phyloP scores from a whole-genome alignment of 1,284 basidiomycete genomes.

The Malassezia yamatoensis region DNA sequence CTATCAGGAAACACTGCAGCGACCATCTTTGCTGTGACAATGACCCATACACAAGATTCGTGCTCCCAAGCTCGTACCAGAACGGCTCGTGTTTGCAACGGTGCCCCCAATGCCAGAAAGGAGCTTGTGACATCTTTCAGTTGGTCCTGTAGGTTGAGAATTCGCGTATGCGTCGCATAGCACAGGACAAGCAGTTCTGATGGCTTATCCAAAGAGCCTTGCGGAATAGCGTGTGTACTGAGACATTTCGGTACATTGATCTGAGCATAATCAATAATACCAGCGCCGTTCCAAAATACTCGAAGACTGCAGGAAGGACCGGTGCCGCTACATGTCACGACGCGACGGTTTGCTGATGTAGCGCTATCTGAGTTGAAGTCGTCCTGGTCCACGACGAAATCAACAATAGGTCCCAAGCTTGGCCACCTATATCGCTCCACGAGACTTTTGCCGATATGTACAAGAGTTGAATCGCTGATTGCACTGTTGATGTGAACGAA shows the following conservation, averaged over 20 bases:
- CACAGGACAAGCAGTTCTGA: neutral
- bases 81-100: neutral
- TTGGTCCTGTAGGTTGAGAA: neutral
- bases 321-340: slow-evolving; percentile 81
- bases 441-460: neutral
- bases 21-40: neutral
- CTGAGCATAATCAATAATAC: slow-evolving; percentile 58
- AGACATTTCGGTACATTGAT: slow-evolving; percentile 6
- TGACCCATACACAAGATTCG: neutral
- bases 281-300: slow-evolving; percentile 73
- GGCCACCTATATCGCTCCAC: slow-evolving; percentile 22
- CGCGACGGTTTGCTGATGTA: slow-evolving; percentile 56
- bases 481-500: slow-evolving; percentile 31
- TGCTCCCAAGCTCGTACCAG: neutral
- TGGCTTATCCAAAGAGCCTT: no score
- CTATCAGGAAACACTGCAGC: neutral
- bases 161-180: slow-evolving; percentile 1
- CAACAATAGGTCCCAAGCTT: slow-evolving; percentile 70
- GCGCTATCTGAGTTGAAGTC: slow-evolving; percentile 50
- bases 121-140: slow-evolving; percentile 20
- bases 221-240: neutral
- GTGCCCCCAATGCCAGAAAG: slow-evolving; percentile 6
- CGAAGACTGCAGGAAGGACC: slow-evolving; percentile 70
- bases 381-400: slow-evolving; percentile 70
- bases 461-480: slow-evolving; percentile 31